These are phyloP conservation scores for Grosmannia huntii DNA, from an alignment of 2,329 filamentous ascomycete genomes.

Conservation along the genomic window DNA sequence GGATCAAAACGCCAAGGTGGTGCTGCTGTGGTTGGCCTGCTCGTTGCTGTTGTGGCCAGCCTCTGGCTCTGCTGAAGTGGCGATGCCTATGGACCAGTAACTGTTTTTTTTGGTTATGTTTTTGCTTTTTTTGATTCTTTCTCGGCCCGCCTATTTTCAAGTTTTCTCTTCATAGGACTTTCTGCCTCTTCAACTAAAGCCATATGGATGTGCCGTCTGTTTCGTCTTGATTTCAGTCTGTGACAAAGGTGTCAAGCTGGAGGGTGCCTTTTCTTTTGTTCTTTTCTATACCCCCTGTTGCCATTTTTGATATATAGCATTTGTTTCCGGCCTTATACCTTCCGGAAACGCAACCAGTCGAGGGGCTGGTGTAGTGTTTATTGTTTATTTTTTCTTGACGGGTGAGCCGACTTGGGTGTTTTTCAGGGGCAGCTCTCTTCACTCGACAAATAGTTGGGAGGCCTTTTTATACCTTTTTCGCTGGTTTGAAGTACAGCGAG, in stretches of 20 bases:
- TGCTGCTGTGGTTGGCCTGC: constrained; percentile 38
- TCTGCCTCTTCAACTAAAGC: background rate
- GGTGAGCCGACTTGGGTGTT: background rate
- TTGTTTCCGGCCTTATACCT: background rate
- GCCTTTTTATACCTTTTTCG: background rate
- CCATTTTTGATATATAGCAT: background rate
- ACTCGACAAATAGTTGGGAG: background rate
- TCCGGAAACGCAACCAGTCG: background rate
- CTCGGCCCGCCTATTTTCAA: background rate
- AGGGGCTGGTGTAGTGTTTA: constrained; percentile 1
- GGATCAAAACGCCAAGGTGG: constrained; percentile 29
- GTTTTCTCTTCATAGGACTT: background rate
- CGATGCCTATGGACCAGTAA: background rate
- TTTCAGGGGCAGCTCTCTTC: background rate
- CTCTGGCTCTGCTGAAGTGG: constrained; percentile 31
- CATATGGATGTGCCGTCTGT: background rate
- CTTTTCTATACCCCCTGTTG: background rate
- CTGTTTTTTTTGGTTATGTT: background rate
- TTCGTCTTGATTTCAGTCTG: background rate
- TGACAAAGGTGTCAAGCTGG: background rate
- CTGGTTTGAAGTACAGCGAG: background rate
- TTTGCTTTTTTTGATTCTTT: background rate
- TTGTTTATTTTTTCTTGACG: background rate
- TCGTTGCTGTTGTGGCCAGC: constrained; percentile 42
- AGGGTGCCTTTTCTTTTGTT: background rate